Evolutionary conservation across 352 stramenopile genomes (phyloP).

Genomic region (Phytophthora gonapodyides): DNA sequence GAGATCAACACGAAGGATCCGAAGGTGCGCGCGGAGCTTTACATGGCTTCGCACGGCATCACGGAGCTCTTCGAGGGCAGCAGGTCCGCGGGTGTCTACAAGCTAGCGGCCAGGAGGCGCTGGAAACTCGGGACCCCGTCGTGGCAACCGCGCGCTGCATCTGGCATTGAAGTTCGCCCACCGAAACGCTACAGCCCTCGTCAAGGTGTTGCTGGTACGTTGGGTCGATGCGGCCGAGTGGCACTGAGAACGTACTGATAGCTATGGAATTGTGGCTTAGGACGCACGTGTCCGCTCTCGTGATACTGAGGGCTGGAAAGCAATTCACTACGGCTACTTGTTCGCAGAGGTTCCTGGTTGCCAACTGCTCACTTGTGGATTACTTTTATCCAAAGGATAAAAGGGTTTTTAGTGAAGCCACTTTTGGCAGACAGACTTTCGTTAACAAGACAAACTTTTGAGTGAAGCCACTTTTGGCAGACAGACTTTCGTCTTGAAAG

Average conservation of each 20-base stretch:
- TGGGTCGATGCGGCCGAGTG: background rate
- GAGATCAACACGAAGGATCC: slow-evolving; percentile 64
- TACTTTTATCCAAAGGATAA: no score
- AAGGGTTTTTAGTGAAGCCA: no score
- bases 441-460: no score
- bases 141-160: slow-evolving; percentile 67
- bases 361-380: background rate
- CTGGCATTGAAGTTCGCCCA: slow-evolving; percentile 74
- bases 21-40: slow-evolving; percentile 64
- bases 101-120: slow-evolving; percentile 24
- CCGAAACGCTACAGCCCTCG: slow-evolving; percentile 55
- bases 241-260: background rate
- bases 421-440: no score
- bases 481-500: no score
- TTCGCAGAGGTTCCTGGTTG: slow-evolving; percentile 39
- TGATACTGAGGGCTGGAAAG: slow-evolving; percentile 64
- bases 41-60: slow-evolving; percentile 67
- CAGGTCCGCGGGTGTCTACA: slow-evolving; percentile 52
- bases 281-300: slow-evolving; percentile 66
- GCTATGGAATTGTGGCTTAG: slow-evolving; percentile 25
- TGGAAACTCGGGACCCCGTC: slow-evolving; percentile 59
- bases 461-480: no score
- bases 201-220: slow-evolving; percentile 58
- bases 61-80: slow-evolving; percentile 67
- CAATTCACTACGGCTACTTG: slow-evolving; percentile 62